A percentile compares a stretch with the other conserved stretches of the same genome.
Conservation (phyloP, 768 basidiomycete species). For the Tulasnella sp. region DNA sequence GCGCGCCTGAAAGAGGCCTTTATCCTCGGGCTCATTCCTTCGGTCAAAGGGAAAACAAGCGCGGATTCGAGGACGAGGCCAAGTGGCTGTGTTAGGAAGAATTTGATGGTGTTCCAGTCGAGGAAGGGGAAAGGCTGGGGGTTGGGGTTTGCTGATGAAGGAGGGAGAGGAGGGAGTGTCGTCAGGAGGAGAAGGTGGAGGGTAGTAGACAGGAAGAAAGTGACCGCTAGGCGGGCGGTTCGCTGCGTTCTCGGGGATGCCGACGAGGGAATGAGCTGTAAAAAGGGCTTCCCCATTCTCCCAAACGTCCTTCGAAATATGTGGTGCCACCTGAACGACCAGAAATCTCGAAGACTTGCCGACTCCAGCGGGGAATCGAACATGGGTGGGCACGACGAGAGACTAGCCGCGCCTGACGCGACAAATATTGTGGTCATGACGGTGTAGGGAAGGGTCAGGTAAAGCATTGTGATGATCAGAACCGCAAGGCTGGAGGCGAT, state of each 20-base stretch:
- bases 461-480: conserved; percentile 20
- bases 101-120: conserved; percentile 32
- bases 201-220: conserved; percentile 31
- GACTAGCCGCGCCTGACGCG: background rate
- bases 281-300: background rate
- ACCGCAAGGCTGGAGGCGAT: conserved; percentile 19
- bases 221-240: conserved; percentile 3
- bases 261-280: conserved; percentile 10
- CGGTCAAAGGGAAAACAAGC: conserved; percentile 29
- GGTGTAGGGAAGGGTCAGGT: conserved; percentile 27
- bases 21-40: background rate
- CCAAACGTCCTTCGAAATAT: conserved; percentile 34
- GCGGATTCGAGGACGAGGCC: conserved; percentile 32
- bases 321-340: conserved; percentile 35
- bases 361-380: conserved; percentile 26
- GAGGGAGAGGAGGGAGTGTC: conserved; percentile 7
- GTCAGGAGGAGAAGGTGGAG: conserved; percentile 35
- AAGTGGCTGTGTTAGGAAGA: conserved; percentile 35
- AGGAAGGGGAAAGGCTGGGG: conserved; percentile 23
- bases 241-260: background rate
- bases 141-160: conserved; percentile 6
- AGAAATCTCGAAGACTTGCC: conserved; percentile 35
- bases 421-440: conserved; percentile 4
- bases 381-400: conserved; percentile 33
- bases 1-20: background rate